These are phyloP conservation scores for Allomyces arbusculus DNA, from an alignment of 192 early-diverging fungal genomes.

Conservation along the genomic window DNA sequence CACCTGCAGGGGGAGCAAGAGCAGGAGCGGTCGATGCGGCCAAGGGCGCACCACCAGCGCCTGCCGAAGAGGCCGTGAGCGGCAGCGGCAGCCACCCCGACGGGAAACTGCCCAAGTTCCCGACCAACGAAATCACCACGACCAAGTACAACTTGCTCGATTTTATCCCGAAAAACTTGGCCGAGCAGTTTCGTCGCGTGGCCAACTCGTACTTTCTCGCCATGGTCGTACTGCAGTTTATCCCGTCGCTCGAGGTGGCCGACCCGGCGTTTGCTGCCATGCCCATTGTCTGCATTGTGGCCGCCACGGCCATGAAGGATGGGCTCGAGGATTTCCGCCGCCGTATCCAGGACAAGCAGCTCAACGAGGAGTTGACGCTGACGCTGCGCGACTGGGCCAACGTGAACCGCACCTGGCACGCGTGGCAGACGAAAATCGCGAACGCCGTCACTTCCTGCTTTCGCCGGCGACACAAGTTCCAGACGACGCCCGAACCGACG, in stretches of 20 bases:
- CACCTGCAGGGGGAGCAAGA: background rate
- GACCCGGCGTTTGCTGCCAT: constrained; percentile 54
- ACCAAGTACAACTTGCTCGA: constrained; percentile 80
- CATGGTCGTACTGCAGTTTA: constrained; percentile 65
- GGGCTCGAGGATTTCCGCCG: constrained; percentile 83
- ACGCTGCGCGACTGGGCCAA: constrained; percentile 4
- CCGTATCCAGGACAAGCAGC: constrained; percentile 53
- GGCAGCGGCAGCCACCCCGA: background rate
- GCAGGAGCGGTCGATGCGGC: background rate
- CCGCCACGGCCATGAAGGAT: constrained; percentile 66
- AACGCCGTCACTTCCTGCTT: background rate
- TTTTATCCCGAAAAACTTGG: constrained; percentile 87
- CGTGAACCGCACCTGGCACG: constrained; percentile 12
- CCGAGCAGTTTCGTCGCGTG: constrained; percentile 87
- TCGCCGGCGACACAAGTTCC: constrained; percentile 1
- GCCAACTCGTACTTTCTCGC: constrained; percentile 87
- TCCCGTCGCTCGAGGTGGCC: constrained; percentile 40
- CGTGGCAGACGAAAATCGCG: constrained; percentile 5
- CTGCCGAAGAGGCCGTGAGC: too few species aligned
- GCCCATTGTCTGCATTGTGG: constrained; percentile 59
- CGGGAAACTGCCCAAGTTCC: background rate
- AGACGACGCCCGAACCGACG: background rate
- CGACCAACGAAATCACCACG: constrained; percentile 59
- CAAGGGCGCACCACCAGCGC: background rate
- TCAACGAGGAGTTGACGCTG: constrained; percentile 42